Evolutionary conservation across 257 asterid genomes (phyloP).

Genomic region (Cruciata laevipes): DNA sequence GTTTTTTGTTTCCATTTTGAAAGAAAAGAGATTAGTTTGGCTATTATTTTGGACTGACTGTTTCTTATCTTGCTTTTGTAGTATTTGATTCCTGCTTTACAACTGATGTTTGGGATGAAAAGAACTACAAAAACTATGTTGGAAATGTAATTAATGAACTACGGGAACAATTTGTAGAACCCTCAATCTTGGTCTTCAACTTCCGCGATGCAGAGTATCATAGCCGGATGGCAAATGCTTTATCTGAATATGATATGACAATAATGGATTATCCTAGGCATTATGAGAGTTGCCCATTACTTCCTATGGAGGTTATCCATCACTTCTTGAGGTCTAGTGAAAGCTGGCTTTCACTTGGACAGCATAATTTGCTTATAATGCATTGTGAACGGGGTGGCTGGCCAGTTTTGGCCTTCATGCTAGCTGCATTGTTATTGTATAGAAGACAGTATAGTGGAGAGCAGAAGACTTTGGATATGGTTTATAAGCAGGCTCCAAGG

Average conservation of each 20-base stretch:
- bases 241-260: constrained; percentile 75
- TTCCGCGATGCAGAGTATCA: constrained; percentile 61
- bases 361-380: constrained; percentile 81
- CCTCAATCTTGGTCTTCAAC: constrained; percentile 76
- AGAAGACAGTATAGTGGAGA: constrained; percentile 82
- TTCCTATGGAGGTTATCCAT: constrained; percentile 91
- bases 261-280: constrained; percentile 95
- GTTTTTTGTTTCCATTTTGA: constrained; percentile 5
- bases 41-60: constrained; percentile 4
- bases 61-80: constrained; percentile 24
- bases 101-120: constrained; percentile 61
- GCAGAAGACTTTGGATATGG: constrained; percentile 84
- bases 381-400: constrained; percentile 95
- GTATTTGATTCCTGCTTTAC: constrained; percentile 93
- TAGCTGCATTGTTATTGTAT: constrained; percentile 74
- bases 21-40: not conserved
- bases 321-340: constrained; percentile 86
- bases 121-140: constrained; percentile 60
- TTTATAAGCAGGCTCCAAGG: constrained; percentile 87
- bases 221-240: constrained; percentile 61
- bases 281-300: constrained; percentile 86
- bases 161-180: constrained; percentile 66
- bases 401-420: constrained; percentile 94
- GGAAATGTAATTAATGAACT: constrained; percentile 67
- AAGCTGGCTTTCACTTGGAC: constrained; percentile 95